Evolutionary conservation across 306 rosid genomes (phyloP), one percentile per base, ranked within the genome.

Genomic region (Quercus mongolica): DNA sequence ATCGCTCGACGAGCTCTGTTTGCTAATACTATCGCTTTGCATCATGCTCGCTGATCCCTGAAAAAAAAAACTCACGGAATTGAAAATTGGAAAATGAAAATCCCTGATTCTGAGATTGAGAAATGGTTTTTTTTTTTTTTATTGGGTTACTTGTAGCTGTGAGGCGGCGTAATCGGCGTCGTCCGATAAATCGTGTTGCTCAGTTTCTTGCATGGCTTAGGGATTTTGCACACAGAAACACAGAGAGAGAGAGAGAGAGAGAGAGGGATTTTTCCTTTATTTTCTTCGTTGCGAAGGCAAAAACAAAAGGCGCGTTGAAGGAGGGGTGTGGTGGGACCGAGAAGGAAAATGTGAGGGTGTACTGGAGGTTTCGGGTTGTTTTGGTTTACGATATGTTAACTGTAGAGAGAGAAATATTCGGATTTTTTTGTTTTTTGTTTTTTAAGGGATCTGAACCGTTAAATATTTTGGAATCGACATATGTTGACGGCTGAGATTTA

Each of bases 151-250:
- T 80, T 91, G 94, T 68, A 90, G 94, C 91, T 84, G 96, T 55
- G 98, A 93, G 15, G 97, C 97, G 2, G 93, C 97, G 90, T 95
- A 95, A 87, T 95, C 99, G 68, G 97, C 92, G 81, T 95, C 99
- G 89, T 95, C 99, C 31, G 98, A 88, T 78, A 95, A 88, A 85
- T 93, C 98, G 87, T 95, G 96, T 15, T 90, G 77, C 78, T 95
- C 99, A 6, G 94, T 80, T 76, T 93, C 99, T 15, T 89, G 89
- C 98, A 95, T 93, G 88, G 86, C 76, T 28, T 28, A 41, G 6
- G 81, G 61, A 76, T 80, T 80, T 74, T 54, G 74, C 33, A 67
- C 67, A 71, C 55, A 72, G 15, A 38, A 21, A 78, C 23, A 61
- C 31, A 38, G 41, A 41, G 6, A 5, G 56, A 52, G 63, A 18